Conservation (phyloP, 345 rosid genomes). For the Hypericum androsaemum region DNA sequence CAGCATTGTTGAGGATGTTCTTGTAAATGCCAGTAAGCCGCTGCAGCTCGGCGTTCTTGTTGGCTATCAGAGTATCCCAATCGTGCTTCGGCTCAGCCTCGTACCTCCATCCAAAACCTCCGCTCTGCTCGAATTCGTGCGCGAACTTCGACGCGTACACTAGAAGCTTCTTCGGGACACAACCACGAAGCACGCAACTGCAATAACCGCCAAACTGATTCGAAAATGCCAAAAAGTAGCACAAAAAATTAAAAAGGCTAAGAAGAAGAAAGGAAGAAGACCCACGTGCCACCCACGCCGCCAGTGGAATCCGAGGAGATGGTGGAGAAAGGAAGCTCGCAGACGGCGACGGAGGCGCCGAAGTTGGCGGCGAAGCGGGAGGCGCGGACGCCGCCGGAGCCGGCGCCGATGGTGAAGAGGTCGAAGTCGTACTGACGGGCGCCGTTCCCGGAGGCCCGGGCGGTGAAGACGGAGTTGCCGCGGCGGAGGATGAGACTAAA, state of each 20-base stretch:
- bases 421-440: conserved; percentile 71
- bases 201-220: background rate
- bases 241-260: conserved; percentile 3
- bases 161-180: conserved; percentile 90
- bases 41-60: conserved; percentile 88
- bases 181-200: conserved; percentile 94
- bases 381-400: conserved; percentile 95
- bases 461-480: conserved; percentile 28
- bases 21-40: conserved; percentile 84
- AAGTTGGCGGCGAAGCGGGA: conserved; percentile 80
- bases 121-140: conserved; percentile 91
- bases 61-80: conserved; percentile 85
- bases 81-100: conserved; percentile 75
- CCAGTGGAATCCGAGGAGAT: conserved; percentile 86
- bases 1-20: conserved; percentile 56
- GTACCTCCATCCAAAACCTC: conserved; percentile 85
- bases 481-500: conserved; percentile 10
- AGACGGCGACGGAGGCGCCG: conserved; percentile 85
- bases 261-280: background rate
- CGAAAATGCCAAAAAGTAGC: too few species aligned
- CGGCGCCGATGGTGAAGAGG: conserved; percentile 94
- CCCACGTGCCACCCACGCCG: conserved; percentile 98
- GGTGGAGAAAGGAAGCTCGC: conserved; percentile 89
- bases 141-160: conserved; percentile 78
- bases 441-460: conserved; percentile 54